A percentile compares a stretch with the other conserved stretches of the same genome.
Evolutionary conservation across 2,329 filamentous ascomycete genomes (phyloP).

Genomic region (Colletotrichum eleusines): DNA sequence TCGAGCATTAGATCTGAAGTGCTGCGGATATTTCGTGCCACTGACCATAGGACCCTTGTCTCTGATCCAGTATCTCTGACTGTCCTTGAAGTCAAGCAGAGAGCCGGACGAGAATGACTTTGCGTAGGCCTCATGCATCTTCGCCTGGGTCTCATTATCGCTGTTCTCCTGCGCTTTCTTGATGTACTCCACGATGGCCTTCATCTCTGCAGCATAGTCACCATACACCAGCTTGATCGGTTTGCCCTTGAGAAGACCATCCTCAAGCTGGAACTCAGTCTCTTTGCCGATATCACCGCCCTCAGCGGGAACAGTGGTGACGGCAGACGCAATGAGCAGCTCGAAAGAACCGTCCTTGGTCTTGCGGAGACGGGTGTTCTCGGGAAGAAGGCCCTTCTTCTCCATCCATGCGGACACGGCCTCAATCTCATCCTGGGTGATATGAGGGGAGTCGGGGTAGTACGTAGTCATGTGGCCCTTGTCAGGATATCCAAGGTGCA

Average conservation of each 20-base stretch:
- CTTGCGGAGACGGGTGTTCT: constrained; percentile 83
- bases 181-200: constrained; percentile 73
- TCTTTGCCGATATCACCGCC: constrained; percentile 78
- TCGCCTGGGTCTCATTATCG: constrained; percentile 79
- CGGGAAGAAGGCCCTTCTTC: constrained; percentile 76
- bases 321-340: constrained; percentile 79
- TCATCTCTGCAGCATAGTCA: constrained; percentile 80
- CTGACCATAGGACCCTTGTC: constrained; percentile 85
- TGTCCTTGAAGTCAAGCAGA: constrained; percentile 82
- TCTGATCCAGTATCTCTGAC: constrained; percentile 84
- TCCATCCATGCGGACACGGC: constrained; percentile 80
- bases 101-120: constrained; percentile 82
- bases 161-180: constrained; percentile 76
- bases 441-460: constrained; percentile 80
- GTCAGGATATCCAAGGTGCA: constrained; percentile 82
- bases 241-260: constrained; percentile 73
- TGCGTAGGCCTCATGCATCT: constrained; percentile 80
- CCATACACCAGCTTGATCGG: constrained; percentile 80
- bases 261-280: constrained; percentile 69
- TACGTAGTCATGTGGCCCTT: constrained; percentile 84
- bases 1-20: constrained; percentile 49
- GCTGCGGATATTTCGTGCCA: constrained; percentile 64
- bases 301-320: constrained; percentile 67
- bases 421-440: constrained; percentile 81
- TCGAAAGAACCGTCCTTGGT: constrained; percentile 73